phyloP scores from a whole-genome alignment of 371 early-diverging fungal species.

The Actinomucor elegans region DNA sequence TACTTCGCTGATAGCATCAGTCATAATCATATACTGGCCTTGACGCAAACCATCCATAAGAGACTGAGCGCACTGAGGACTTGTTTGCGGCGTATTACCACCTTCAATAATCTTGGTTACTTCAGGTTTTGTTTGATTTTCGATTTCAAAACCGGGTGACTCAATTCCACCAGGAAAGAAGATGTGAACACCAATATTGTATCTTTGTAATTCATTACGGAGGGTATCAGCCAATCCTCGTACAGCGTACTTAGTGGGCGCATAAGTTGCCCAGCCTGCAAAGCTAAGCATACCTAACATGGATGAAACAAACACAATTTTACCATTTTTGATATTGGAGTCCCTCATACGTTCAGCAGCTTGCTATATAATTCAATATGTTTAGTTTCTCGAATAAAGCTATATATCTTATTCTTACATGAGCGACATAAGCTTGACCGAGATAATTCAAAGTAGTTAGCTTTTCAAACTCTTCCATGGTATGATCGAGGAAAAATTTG shows the following conservation, averaged over 20 bases:
- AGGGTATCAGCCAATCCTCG: slow-evolving; percentile 77
- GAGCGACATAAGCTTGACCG: slow-evolving; percentile 75
- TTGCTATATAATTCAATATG: slow-evolving; percentile 47
- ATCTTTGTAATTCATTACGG: slow-evolving; percentile 71
- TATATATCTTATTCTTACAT: slow-evolving; percentile 42
- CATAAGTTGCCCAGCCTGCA: slow-evolving; percentile 81
- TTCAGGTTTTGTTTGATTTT: slow-evolving; percentile 82
- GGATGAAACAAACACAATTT: slow-evolving; percentile 81
- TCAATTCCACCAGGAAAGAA: slow-evolving; percentile 83
- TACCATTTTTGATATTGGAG: slow-evolving; percentile 58
- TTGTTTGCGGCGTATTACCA: slow-evolving; percentile 53
- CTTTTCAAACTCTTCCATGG: slow-evolving; percentile 59
- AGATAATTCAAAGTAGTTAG: slow-evolving; percentile 79
- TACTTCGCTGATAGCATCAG: slow-evolving; percentile 50
- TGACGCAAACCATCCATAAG: slow-evolving; percentile 50
- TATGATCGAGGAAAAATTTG: slow-evolving; percentile 72
- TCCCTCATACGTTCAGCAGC: slow-evolving; percentile 68
- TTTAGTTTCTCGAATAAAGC: too few relatives aligned
- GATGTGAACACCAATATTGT: slow-evolving; percentile 73
- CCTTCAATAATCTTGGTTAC: slow-evolving; percentile 85
- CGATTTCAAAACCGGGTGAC: slow-evolving; percentile 78
- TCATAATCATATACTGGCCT: slow-evolving; percentile 55
- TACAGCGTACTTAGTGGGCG: slow-evolving; percentile 84
- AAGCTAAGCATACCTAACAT: slow-evolving; percentile 76
- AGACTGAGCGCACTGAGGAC: slow-evolving; percentile 63